A percentile compares a stretch with the other conserved stretches of the same genome.
Evolutionary conservation across 176 grass and related monocot genomes (phyloP).

Genomic region (Puya raimondii): DNA sequence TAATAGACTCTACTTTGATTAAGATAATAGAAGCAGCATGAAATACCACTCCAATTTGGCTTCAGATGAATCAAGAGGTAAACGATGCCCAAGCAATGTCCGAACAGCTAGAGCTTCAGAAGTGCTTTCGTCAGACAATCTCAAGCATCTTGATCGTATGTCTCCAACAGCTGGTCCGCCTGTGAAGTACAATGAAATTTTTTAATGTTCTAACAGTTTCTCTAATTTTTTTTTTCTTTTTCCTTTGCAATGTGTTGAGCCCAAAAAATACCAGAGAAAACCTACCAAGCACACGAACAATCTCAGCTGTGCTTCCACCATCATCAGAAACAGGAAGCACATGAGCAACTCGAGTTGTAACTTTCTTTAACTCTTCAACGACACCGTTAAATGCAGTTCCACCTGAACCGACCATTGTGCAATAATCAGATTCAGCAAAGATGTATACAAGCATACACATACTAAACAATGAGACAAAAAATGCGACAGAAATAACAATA

Average conservation of each 20-base stretch:
- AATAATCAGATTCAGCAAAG: background rate
- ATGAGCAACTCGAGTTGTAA: constrained; percentile 73
- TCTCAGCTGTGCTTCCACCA: constrained; percentile 95
- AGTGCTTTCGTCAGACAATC: constrained; percentile 93
- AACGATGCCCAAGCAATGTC: constrained; percentile 82
- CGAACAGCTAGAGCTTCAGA: constrained; percentile 81
- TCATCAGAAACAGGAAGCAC: constrained; percentile 95
- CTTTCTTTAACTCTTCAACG: constrained; percentile 76
- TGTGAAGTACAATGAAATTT: constrained; percentile 18
- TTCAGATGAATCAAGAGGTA: constrained; percentile 64
- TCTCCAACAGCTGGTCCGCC: constrained; percentile 94
- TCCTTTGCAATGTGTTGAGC: background rate
- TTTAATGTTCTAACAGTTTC: too few relatives aligned
- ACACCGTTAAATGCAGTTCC: constrained; percentile 92
- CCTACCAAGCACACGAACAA: constrained; percentile 87
- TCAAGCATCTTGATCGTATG: constrained; percentile 96
- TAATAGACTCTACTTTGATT: background rate
- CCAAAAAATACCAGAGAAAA: background rate
- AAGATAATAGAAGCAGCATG: background rate
- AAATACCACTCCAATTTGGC: constrained; percentile 81
- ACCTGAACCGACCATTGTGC: constrained; percentile 32
- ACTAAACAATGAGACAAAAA: too few relatives aligned
- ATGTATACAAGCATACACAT: too few relatives aligned
- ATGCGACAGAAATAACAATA: too few relatives aligned
- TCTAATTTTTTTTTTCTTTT: too few relatives aligned